These are phyloP conservation scores for Entophlyctis helioformis DNA, from an alignment of 192 early-diverging fungal species.

Conservation along the genomic window DNA sequence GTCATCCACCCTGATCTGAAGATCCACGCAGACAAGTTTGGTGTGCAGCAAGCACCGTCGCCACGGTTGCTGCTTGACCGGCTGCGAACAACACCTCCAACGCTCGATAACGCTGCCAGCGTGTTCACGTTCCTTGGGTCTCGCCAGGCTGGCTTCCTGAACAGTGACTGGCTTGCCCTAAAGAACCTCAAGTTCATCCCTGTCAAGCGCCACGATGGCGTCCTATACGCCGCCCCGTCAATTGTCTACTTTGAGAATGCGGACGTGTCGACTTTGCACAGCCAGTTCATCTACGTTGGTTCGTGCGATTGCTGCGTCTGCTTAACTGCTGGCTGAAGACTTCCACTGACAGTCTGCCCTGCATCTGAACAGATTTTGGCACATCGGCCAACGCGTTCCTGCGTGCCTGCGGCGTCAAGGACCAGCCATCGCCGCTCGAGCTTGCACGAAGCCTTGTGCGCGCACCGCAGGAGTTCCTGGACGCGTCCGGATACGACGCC, in stretches of 20 bases:
- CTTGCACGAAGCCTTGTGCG: slow-evolving; percentile 52
- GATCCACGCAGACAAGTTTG: slow-evolving; percentile 44
- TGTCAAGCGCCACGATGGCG: slow-evolving; percentile 1
- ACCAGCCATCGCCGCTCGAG: slow-evolving; percentile 64
- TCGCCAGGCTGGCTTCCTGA: slow-evolving; percentile 39
- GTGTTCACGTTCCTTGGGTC: slow-evolving; percentile 60
- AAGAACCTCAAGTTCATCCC: slow-evolving; percentile 54
- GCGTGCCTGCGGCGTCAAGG: slow-evolving; percentile 69
- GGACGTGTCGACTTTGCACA: too few relatives aligned
- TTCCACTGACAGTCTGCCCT: too few relatives aligned
- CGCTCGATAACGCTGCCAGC: slow-evolving; percentile 21
- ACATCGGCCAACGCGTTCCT: slow-evolving; percentile 61
- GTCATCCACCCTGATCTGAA: slow-evolving; percentile 44
- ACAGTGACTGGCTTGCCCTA: slow-evolving; percentile 41
- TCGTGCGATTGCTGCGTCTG: too few relatives aligned
- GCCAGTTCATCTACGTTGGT: too few relatives aligned
- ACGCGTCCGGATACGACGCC: slow-evolving; percentile 40
- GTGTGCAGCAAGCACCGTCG: slow-evolving; percentile 48
- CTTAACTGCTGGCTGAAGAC: too few relatives aligned
- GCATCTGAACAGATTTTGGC: slow-evolving; percentile 47
- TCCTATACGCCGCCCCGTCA: slow-evolving; percentile 16
- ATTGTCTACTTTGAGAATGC: slow-evolving; percentile 25
- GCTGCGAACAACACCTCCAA: slow-evolving; percentile 16
- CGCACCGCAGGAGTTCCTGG: slow-evolving; percentile 42
- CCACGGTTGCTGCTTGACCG: slow-evolving; percentile 20